Conservation (phyloP, 805 yeast genomes). For the Teunomyces gatunensis region DNA sequence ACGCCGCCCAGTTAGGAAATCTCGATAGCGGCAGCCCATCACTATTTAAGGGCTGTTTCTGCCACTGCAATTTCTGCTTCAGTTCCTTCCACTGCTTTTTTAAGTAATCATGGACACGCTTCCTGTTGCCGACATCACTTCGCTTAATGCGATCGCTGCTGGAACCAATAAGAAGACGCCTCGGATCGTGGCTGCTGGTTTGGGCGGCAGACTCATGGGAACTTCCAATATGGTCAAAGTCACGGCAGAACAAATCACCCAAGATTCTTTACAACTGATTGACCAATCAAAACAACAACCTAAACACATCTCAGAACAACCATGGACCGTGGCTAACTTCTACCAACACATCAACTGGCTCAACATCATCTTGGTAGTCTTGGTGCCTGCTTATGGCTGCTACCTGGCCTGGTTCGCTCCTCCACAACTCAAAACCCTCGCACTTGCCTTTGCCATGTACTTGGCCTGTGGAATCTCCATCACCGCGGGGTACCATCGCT, state of each 20-base stretch:
- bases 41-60: background rate
- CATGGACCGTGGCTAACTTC: conserved; percentile 76
- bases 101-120: conserved; percentile 10
- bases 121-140: conserved; percentile 55
- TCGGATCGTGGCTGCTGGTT: conserved; percentile 74
- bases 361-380: conserved; percentile 61
- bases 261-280: conserved; percentile 46
- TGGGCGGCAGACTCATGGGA: conserved; percentile 79
- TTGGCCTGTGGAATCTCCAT: conserved; percentile 67
- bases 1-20: background rate
- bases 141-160: conserved; percentile 77
- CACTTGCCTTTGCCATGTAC: conserved; percentile 54
- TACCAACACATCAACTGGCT: conserved; percentile 76
- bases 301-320: conserved; percentile 70
- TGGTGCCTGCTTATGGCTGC: conserved; percentile 58
- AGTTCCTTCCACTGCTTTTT: too few species aligned
- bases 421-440: conserved; percentile 50
- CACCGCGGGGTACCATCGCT: conserved; percentile 82
- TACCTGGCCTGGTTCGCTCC: conserved; percentile 44
- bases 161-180: conserved; percentile 70
- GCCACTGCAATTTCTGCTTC: background rate
- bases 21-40: background rate
- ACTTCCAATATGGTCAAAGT: conserved; percentile 68
- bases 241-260: conserved; percentile 60
- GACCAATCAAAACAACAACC: conserved; percentile 38